These are phyloP conservation scores for Curvularia spicifera DNA, from an alignment of 2,329 filamentous ascomycete genomes.

Conservation along the genomic window DNA sequence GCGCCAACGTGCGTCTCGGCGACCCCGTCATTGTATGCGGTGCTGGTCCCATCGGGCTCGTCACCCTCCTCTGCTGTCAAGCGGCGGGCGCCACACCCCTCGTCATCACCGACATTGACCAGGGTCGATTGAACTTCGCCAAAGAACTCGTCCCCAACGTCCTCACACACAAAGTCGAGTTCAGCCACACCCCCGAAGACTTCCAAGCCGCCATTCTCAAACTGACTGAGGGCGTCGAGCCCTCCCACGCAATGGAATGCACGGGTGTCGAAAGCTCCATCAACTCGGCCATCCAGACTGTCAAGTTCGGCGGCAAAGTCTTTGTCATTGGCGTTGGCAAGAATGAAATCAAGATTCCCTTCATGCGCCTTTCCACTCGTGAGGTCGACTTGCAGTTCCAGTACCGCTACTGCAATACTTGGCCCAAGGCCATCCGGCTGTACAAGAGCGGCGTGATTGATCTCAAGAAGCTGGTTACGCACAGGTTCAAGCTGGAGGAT, in stretches of 20 bases:
- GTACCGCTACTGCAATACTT: conserved; percentile 95
- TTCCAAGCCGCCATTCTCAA: conserved; percentile 72
- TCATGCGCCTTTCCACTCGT: conserved; percentile 88
- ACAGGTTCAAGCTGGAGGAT: conserved; percentile 83
- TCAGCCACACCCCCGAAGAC: conserved; percentile 68
- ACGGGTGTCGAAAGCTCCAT: conserved; percentile 94
- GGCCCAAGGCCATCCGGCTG: conserved; percentile 89
- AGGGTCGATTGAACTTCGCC: conserved; percentile 82
- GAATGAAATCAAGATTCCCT: conserved; percentile 94
- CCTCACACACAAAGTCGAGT: conserved; percentile 78
- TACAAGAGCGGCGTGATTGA: conserved; percentile 85
- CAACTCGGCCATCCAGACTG: conserved; percentile 81
- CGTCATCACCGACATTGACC: conserved; percentile 93
- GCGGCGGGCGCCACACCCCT: conserved; percentile 90
- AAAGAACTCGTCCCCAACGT: conserved; percentile 81
- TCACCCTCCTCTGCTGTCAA: conserved; percentile 77
- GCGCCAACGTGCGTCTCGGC: conserved; percentile 79
- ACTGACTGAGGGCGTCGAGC: conserved; percentile 75
- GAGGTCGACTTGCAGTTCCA: conserved; percentile 97
- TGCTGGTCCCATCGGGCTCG: conserved; percentile 90
- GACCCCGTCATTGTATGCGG: conserved; percentile 90
- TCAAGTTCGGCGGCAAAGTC: conserved; percentile 95
- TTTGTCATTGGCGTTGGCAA: conserved; percentile 96
- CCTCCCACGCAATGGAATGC: conserved; percentile 84
- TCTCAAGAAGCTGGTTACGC: conserved; percentile 82